These are phyloP conservation scores for Phialemoniopsis sp. DNA, from an alignment of 2,329 filamentous ascomycete species.

Conservation along the genomic window DNA sequence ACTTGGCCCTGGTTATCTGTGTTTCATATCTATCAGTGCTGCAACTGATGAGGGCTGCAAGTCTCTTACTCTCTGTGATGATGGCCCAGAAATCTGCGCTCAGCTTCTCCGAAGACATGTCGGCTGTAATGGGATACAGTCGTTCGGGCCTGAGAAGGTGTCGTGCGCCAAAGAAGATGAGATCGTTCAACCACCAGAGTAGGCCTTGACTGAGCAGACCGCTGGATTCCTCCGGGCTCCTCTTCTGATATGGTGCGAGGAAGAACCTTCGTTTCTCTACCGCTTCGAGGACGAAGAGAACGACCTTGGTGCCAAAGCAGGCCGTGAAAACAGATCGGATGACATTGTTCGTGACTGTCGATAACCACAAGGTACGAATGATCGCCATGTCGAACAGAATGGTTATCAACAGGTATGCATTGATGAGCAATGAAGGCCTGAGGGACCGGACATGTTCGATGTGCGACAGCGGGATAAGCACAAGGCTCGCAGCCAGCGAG, in stretches of 20 bases:
- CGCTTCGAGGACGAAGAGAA: conserved; percentile 29
- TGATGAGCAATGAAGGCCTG: conserved; percentile 24
- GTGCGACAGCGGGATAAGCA: conserved; percentile 23
- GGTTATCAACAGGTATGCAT: conserved; percentile 25
- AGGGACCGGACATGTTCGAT: conserved; percentile 24
- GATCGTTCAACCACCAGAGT: conserved; percentile 31
- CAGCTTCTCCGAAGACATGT: too few species aligned
- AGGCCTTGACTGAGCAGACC: conserved; percentile 31
- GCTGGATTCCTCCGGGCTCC: conserved; percentile 30
- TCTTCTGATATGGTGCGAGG: conserved; percentile 16
- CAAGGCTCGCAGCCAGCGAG: conserved; percentile 23
- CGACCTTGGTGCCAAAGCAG: conserved; percentile 28
- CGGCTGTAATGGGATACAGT: too few species aligned
- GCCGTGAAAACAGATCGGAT: conserved; percentile 27
- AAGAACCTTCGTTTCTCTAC: conserved; percentile 28
- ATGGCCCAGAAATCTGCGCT: too few species aligned
- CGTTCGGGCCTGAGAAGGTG: too few species aligned
- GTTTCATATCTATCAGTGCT: too few species aligned
- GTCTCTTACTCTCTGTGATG: too few species aligned
- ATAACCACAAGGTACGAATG: conserved; percentile 27
- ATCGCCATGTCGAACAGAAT: conserved; percentile 26
- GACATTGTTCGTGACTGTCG: conserved; percentile 10
- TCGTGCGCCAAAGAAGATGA: conserved; percentile 8
- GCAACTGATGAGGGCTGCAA: too few species aligned
- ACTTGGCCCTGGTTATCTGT: too few species aligned